Evolutionary conservation across 2,329 filamentous ascomycete genomes (phyloP).

Genomic region (Cordyceps cateniannulata): DNA sequence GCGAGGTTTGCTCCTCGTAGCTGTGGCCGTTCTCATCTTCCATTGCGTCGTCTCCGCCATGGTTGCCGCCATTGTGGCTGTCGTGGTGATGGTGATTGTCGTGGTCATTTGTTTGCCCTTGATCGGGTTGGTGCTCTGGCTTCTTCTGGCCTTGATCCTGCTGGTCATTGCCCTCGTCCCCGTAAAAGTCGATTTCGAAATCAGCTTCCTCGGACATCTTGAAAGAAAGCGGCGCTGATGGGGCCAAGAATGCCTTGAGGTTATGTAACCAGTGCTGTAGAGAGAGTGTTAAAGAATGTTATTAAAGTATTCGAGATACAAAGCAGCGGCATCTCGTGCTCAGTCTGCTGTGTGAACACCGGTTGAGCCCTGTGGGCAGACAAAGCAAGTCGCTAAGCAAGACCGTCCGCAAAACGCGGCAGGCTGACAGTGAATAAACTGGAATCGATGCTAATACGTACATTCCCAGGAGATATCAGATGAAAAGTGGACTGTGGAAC

Average conservation of each 20-base stretch:
- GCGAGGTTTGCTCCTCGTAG: conserved; percentile 25
- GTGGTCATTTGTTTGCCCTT: conserved; percentile 10
- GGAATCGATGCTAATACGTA: conserved; percentile 47
- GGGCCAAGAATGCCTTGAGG: not conserved
- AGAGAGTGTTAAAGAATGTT: conserved; percentile 12
- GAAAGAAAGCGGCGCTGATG: conserved; percentile 3
- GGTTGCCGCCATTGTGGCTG: conserved; percentile 33
- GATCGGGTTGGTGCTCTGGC: conserved; percentile 16
- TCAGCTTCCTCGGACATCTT: conserved; percentile 65
- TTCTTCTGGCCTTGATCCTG: conserved; percentile 24
- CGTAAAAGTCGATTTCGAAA: conserved; percentile 68
- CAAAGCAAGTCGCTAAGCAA: not conserved
- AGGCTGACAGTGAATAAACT: conserved; percentile 29
- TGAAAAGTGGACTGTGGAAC: conserved; percentile 23
- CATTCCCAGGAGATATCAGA: conserved; percentile 33
- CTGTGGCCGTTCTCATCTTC: conserved; percentile 34
- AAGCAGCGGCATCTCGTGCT: not conserved
- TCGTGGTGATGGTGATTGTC: conserved; percentile 30
- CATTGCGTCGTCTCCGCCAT: conserved; percentile 29
- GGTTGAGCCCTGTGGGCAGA: not conserved
- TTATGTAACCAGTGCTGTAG: conserved; percentile 8
- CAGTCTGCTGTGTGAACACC: not conserved
- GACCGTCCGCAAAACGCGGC: conserved; percentile 20
- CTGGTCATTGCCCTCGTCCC: conserved; percentile 47
- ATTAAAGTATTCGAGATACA: conserved; percentile 14